A percentile compares a stretch with the other conserved stretches of the same genome.
phyloP scores from a whole-genome alignment of 768 basidiomycete species.

The Rhodotorula babjevae region DNA sequence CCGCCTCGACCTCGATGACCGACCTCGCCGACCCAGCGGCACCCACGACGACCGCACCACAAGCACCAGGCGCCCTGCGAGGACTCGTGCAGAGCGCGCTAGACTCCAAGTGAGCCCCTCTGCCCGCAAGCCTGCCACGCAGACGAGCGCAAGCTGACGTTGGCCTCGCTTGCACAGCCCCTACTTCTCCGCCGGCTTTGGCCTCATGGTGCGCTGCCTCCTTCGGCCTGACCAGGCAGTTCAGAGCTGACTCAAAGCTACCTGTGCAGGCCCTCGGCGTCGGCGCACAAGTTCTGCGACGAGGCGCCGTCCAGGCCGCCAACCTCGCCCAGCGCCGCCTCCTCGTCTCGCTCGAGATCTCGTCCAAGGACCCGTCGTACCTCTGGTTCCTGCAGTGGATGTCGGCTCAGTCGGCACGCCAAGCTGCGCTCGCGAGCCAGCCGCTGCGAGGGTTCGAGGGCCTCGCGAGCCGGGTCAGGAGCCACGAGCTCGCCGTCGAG shows the following conservation, averaged over 20 bases:
- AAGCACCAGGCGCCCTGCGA: constrained; percentile 13
- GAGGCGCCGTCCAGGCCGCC: constrained; percentile 60
- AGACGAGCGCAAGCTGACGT: not conserved
- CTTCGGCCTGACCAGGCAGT: too few relatives aligned
- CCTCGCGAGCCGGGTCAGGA: constrained; percentile 52
- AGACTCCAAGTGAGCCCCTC: constrained; percentile 32
- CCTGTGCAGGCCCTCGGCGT: constrained; percentile 75
- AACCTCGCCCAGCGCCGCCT: constrained; percentile 77
- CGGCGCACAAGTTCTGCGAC: constrained; percentile 61
- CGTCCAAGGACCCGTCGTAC: constrained; percentile 88
- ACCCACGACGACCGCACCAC: not conserved
- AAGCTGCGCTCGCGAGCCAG: constrained; percentile 42
- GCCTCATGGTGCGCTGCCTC: constrained; percentile 69
- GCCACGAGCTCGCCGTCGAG: constrained; percentile 91
- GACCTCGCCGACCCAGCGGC: not conserved
- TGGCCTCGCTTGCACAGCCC: constrained; percentile 56
- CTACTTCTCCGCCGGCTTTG: constrained; percentile 96
- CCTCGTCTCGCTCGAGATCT: constrained; percentile 91
- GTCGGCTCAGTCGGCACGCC: constrained; percentile 60
- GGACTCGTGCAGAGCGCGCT: constrained; percentile 28
- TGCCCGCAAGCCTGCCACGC: too few relatives aligned
- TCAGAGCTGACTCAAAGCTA: not conserved
- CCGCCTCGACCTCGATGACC: not conserved
- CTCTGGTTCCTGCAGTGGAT: constrained; percentile 98
- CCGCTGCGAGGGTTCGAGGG: constrained; percentile 33